Conservation (phyloP, 768 basidiomycete species). For the Macrolepiota albuminosa region DNA sequence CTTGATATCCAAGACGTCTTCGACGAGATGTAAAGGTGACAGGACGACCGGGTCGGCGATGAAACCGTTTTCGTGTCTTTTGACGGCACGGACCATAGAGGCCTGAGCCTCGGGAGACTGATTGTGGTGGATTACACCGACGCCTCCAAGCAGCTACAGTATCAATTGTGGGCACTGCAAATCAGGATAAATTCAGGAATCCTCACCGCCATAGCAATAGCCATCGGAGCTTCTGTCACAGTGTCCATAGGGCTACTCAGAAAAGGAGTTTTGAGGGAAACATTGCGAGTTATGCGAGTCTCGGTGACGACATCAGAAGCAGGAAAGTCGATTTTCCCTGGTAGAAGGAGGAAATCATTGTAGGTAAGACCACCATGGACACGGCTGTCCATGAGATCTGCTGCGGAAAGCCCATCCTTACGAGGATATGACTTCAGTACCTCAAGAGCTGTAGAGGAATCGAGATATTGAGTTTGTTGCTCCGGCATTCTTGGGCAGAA, state of each 20-base stretch:
- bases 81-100: slow-evolving; percentile 95
- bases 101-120: slow-evolving; percentile 82
- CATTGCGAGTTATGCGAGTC: slow-evolving; percentile 85
- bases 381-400: slow-evolving; percentile 84
- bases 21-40: slow-evolving; percentile 70
- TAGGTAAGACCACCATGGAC: slow-evolving; percentile 93
- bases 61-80: slow-evolving; percentile 98
- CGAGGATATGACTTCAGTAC: slow-evolving; percentile 67
- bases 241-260: slow-evolving; percentile 99
- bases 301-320: slow-evolving; percentile 78
- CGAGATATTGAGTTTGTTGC: slow-evolving; percentile 38
- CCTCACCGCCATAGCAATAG: slow-evolving; percentile 86
- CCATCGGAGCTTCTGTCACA: slow-evolving; percentile 94
- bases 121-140: slow-evolving; percentile 99
- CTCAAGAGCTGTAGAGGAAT: slow-evolving; percentile 68
- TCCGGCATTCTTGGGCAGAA: slow-evolving; percentile 16
- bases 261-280: slow-evolving; percentile 91
- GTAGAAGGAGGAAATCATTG: slow-evolving; percentile 93
- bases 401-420: slow-evolving; percentile 78
- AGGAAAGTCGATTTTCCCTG: slow-evolving; percentile 93
- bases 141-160: slow-evolving; percentile 80
- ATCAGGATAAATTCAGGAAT: slow-evolving; percentile 6
- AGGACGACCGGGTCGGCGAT: slow-evolving; percentile 93
- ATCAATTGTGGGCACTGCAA: slow-evolving; percentile 15
- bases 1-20: slow-evolving; percentile 92